These are phyloP conservation scores for Cystobasidium tubakii DNA, from an alignment of 768 basidiomycete genomes.

Conservation along the genomic window DNA sequence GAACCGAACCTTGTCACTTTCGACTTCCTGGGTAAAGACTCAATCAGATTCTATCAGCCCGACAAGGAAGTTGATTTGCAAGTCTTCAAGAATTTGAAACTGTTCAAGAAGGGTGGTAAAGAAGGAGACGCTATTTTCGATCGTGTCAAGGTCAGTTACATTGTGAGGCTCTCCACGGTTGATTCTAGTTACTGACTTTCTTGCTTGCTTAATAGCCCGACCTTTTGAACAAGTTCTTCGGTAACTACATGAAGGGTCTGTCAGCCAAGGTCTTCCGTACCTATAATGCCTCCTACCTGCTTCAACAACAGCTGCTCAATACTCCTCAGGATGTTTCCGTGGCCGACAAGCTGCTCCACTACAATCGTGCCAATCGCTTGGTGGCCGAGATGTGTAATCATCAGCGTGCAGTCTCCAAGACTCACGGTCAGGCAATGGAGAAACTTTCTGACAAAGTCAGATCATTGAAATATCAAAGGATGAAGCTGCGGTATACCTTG, in stretches of 20 bases:
- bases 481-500: conserved; percentile 86
- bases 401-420: conserved; percentile 88
- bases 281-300: conserved; percentile 94
- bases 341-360: conserved; percentile 95
- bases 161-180: not conserved
- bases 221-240: conserved; percentile 82
- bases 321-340: conserved; percentile 65
- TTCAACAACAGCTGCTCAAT: conserved; percentile 80
- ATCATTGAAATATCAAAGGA: conserved; percentile 87
- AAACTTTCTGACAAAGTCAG: conserved; percentile 71
- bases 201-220: conserved; percentile 58
- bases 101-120: conserved; percentile 88
- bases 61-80: conserved; percentile 80
- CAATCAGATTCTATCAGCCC: conserved; percentile 86
- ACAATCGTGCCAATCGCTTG: conserved; percentile 92
- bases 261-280: conserved; percentile 99
- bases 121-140: conserved; percentile 84
- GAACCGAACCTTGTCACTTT: conserved; percentile 81
- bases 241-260: conserved; percentile 89
- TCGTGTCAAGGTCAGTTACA: conserved; percentile 68
- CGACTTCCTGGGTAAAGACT: conserved; percentile 98
- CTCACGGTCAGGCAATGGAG: conserved; percentile 86
- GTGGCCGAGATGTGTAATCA: conserved; percentile 99
- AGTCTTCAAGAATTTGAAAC: conserved; percentile 94
- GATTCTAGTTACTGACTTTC: not conserved